Conservation (phyloP, 2,329 filamentous ascomycete species). For the Fusarium protoensiforme region DNA sequence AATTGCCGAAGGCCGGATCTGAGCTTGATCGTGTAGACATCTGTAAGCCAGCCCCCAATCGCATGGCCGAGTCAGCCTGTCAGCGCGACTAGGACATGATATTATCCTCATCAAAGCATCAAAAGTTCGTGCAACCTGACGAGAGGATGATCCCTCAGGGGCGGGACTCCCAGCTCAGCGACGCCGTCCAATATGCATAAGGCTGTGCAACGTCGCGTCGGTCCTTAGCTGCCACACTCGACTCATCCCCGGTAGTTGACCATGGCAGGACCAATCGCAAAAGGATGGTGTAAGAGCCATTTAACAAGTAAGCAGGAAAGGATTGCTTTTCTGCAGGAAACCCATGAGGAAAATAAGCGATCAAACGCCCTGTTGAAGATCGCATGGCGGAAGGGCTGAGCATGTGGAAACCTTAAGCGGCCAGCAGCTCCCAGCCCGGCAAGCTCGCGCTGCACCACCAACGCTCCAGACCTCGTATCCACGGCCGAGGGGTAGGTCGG, state of each 20-base stretch:
- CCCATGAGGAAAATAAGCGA: constrained; percentile 16
- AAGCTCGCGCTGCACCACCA: constrained; percentile 3
- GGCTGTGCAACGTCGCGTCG: constrained; percentile 20
- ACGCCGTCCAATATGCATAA: constrained; percentile 22
- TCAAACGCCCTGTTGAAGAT: constrained; percentile 11
- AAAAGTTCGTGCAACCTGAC: constrained; percentile 10
- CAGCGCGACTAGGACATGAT: constrained; percentile 11
- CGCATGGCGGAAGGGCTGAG: constrained; percentile 16
- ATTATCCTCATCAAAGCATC: constrained; percentile 14
- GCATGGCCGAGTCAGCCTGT: constrained; percentile 20
- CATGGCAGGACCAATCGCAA: constrained; percentile 13
- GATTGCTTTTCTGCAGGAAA: constrained; percentile 10
- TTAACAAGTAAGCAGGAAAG: constrained; percentile 4
- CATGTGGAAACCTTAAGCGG: constrained; percentile 11
- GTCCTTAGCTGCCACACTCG: constrained; percentile 11
- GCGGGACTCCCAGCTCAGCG: neutral
- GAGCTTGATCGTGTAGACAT: neutral
- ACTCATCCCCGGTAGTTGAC: constrained; percentile 1
- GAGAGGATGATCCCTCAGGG: constrained; percentile 11
- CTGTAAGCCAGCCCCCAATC: neutral
- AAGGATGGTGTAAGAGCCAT: constrained; percentile 1
- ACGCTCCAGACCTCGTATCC: constrained; percentile 32
- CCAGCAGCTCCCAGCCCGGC: constrained; percentile 15
- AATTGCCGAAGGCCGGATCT: constrained; percentile 8
- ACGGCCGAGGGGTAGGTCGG: constrained; percentile 19